These are phyloP conservation scores for Phaeodactylum tricornutum DNA, from an alignment of 108 stramenopile species.

Conservation along the genomic window DNA sequence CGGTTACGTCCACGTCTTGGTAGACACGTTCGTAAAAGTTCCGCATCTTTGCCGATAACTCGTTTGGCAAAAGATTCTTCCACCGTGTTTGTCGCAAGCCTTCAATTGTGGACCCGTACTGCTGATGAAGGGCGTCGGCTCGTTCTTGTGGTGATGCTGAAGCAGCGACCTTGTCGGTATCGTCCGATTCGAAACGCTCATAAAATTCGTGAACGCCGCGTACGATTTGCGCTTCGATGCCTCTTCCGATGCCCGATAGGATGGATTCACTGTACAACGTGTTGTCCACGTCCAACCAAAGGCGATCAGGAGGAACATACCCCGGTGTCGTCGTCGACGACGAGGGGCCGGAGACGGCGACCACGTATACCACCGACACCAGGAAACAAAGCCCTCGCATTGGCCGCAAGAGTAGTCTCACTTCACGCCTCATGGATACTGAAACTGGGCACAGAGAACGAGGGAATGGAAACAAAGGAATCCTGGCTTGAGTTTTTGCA, in stretches of 20 bases:
- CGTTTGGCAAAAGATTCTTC: conserved; percentile 9
- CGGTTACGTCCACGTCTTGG: conserved; percentile 38
- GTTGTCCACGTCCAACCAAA: conserved; percentile 76
- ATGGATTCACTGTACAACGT: conserved; percentile 54
- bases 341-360: too few species aligned
- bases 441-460: too few species aligned
- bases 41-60: conserved; percentile 8
- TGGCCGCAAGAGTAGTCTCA: too few species aligned
- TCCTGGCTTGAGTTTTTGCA: too few species aligned
- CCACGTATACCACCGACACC: too few species aligned
- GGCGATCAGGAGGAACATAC: too few species aligned
- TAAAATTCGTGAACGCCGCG: conserved; percentile 58
- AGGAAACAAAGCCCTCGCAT: too few species aligned
- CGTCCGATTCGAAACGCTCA: too few species aligned
- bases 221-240: conserved; percentile 73
- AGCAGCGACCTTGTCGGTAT: conserved; percentile 35
- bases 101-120: conserved; percentile 76
- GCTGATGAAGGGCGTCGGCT: conserved; percentile 49
- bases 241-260: conserved; percentile 11
- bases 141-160: conserved; percentile 22
- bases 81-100: conserved; percentile 48
- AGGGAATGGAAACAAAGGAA: too few species aligned
- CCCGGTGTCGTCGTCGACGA: too few species aligned
- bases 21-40: conserved; percentile 59
- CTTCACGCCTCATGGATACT: too few species aligned